These are phyloP conservation scores for Pichia nakasei DNA, from an alignment of 805 yeast species.

Conservation along the genomic window DNA sequence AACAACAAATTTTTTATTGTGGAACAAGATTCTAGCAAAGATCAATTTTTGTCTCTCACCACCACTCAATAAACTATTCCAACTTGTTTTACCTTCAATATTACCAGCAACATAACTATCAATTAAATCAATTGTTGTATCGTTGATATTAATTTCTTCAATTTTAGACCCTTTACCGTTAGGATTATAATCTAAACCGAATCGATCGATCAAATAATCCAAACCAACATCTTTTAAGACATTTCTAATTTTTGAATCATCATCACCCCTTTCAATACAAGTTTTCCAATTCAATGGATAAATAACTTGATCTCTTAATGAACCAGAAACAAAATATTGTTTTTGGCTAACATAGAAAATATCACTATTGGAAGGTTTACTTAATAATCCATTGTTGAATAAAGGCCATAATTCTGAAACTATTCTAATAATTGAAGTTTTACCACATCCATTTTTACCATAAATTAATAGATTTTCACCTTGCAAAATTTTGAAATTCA, in stretches of 20 bases:
- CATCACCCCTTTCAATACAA: constrained; percentile 62
- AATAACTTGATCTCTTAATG: constrained; percentile 83
- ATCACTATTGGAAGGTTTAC: constrained; percentile 64
- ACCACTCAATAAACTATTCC: constrained; percentile 93
- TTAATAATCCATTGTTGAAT: constrained; percentile 62
- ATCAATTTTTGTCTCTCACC: constrained; percentile 90
- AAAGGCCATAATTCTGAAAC: constrained; percentile 90
- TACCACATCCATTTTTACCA: constrained; percentile 88
- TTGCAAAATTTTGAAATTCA: constrained; percentile 52
- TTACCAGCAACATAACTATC: constrained; percentile 20
- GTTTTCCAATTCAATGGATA: constrained; percentile 76
- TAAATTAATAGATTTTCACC: constrained; percentile 69
- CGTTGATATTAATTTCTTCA: constrained; percentile 23
- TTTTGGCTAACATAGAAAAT: constrained; percentile 77
- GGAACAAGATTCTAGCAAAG: constrained; percentile 78
- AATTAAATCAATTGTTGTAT: constrained; percentile 18
- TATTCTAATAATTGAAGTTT: constrained; percentile 75
- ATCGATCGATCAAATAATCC: constrained; percentile 69
- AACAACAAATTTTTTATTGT: constrained; percentile 71
- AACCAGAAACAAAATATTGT: constrained; percentile 73
- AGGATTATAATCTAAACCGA: constrained; percentile 39
- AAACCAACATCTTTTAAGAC: constrained; percentile 69
- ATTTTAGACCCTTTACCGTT: constrained; percentile 12
- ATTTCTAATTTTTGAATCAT: constrained; percentile 59
- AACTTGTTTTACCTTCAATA: constrained; percentile 28